Conservation (phyloP, 1,284 basidiomycete species). For the Coniferiporia sulphurascens region DNA sequence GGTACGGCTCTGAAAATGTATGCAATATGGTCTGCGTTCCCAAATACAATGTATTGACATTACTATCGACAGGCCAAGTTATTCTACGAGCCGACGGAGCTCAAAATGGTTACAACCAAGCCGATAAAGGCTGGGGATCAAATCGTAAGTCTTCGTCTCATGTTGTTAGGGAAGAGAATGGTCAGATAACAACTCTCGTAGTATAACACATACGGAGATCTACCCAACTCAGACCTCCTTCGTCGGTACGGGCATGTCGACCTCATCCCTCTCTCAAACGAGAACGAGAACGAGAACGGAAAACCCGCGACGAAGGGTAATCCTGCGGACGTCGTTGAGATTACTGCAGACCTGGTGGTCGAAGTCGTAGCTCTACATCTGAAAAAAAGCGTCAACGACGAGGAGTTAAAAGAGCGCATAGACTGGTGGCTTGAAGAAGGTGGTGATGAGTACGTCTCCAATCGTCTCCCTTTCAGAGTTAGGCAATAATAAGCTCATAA, state of each 20-base stretch:
- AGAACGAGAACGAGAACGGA: neutral
- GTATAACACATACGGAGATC: constrained; percentile 97
- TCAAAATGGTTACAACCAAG: constrained; percentile 82
- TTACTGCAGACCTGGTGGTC: constrained; percentile 77
- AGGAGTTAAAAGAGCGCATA: constrained; percentile 52
- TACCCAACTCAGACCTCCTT: constrained; percentile 91
- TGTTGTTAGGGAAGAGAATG: neutral
- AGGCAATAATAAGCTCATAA: neutral
- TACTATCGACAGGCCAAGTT: constrained; percentile 61
- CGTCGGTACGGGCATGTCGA: constrained; percentile 95
- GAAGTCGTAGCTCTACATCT: constrained; percentile 31
- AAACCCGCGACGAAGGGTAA: constrained; percentile 51
- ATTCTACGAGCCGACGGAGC: constrained; percentile 69
- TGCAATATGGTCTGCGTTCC: constrained; percentile 22
- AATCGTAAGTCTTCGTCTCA: constrained; percentile 55
- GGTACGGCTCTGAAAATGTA: constrained; percentile 84
- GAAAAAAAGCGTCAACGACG: constrained; percentile 24
- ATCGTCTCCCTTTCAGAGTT: constrained; percentile 11
- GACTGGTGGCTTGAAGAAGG: constrained; percentile 91
- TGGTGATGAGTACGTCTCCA: constrained; percentile 75
- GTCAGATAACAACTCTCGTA: constrained; percentile 28
- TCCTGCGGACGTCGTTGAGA: constrained; percentile 83
- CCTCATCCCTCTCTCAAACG: constrained; percentile 47
- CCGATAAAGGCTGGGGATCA: constrained; percentile 78
- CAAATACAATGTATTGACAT: neutral